phyloP scores from a whole-genome alignment of 2,329 filamentous ascomycete genomes.

The Penicillium corylophilum region DNA sequence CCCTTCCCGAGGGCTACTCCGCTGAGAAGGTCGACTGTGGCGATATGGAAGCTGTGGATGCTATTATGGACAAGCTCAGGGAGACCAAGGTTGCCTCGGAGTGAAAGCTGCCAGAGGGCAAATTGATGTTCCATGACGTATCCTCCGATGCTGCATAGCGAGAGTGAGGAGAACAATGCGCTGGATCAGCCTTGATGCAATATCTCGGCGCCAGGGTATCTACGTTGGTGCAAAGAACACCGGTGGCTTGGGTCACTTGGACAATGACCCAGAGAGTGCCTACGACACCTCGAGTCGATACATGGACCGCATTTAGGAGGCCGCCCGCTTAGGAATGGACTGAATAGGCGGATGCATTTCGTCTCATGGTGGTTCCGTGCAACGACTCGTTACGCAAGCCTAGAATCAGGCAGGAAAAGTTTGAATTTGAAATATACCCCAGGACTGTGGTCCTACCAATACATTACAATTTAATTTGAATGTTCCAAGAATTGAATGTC shows the following conservation, averaged over 20 bases:
- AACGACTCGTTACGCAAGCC: neutral
- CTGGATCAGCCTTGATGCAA: neutral
- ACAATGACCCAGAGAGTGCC: neutral
- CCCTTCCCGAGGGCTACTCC: constrained; percentile 61
- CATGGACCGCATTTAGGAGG: neutral
- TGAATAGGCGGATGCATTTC: neutral
- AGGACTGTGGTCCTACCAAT: constrained; percentile 1
- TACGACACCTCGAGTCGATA: neutral
- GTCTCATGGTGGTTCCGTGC: neutral
- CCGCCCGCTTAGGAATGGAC: neutral
- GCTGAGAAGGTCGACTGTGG: constrained; percentile 68
- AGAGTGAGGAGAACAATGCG: neutral
- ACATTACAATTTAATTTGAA: constrained; percentile 1
- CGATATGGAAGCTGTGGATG: constrained; percentile 85
- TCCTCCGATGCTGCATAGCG: neutral
- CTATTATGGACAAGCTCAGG: constrained; percentile 66
- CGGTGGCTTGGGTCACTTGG: neutral
- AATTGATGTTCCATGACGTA: neutral
- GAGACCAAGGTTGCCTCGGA: constrained; percentile 40
- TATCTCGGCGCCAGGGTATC: neutral
- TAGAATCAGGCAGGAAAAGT: constrained; percentile 2
- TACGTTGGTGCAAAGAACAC: neutral
- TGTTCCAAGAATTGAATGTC: neutral
- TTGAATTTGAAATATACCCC: constrained; percentile 14
- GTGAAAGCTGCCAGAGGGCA: constrained; percentile 14